Evolutionary conservation across 768 basidiomycete genomes (phyloP).

Genomic region (Suillus fuscotomentosus): DNA sequence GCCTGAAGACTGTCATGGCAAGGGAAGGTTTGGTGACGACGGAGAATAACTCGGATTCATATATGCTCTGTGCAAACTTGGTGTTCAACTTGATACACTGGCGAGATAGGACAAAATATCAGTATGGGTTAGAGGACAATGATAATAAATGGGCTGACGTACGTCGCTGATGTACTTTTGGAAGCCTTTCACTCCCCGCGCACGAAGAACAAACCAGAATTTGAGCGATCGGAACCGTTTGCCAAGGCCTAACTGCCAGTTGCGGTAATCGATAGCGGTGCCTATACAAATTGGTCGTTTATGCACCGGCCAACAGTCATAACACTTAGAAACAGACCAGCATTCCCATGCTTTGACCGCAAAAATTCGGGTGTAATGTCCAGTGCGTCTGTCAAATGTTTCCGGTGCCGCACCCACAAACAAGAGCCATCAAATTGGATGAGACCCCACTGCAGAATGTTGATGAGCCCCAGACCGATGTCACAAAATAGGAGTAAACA

Average conservation of each 20-base stretch:
- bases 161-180: conserved; percentile 70
- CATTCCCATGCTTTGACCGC: conserved; percentile 75
- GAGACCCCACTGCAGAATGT: conserved; percentile 69
- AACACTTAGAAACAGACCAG: conserved; percentile 35
- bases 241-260: conserved; percentile 84
- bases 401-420: conserved; percentile 77
- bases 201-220: conserved; percentile 88
- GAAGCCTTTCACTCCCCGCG: conserved; percentile 81
- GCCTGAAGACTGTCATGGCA: conserved; percentile 74
- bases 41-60: conserved; percentile 48
- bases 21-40: conserved; percentile 72
- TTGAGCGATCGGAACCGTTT: conserved; percentile 91
- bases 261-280: conserved; percentile 82
- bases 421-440: conserved; percentile 84
- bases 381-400: conserved; percentile 70
- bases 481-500: not conserved
- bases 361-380: conserved; percentile 87
- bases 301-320: no score
- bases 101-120: not conserved
- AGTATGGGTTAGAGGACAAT: not conserved
- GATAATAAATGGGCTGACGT: conserved; percentile 15
- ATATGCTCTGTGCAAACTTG: conserved; percentile 56
- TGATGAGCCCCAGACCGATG: not conserved
- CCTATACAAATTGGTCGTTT: conserved; percentile 36
- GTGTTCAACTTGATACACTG: conserved; percentile 66